A percentile compares a stretch with the other conserved stretches of the same genome.
Conservation (phyloP, 371 early-diverging fungal species). For the Rhizopus stolonifer region DNA sequence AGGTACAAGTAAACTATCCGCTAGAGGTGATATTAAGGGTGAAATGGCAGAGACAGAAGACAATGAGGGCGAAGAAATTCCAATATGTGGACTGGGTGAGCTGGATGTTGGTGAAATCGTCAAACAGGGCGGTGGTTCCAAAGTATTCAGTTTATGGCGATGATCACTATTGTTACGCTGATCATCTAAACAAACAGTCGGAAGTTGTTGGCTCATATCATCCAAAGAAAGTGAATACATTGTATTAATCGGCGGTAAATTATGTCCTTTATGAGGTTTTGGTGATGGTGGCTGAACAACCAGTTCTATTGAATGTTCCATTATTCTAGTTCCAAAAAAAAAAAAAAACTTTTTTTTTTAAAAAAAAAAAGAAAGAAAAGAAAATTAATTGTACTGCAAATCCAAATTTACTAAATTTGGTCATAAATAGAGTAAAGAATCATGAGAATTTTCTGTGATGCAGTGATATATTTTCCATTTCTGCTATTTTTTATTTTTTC, state of each 20-base stretch:
- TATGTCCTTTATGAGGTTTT: conserved; percentile 4
- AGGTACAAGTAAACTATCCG: conserved; percentile 10
- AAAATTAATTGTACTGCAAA: not conserved
- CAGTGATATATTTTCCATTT: conserved; percentile 8
- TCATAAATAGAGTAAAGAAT: conserved; percentile 4
- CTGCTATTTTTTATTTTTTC: conserved; percentile 1
- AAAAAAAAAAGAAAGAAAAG: conserved; percentile 5
- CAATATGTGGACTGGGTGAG: not conserved
- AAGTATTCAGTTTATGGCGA: conserved; percentile 5
- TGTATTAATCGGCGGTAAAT: conserved; percentile 18
- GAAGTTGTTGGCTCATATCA: not conserved
- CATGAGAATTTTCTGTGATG: not conserved
- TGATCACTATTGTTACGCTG: not conserved
- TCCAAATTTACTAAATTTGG: conserved; percentile 19
- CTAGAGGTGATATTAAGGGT: conserved; percentile 8
- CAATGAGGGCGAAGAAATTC: not conserved
- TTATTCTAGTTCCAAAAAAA: not conserved
- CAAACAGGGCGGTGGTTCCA: not conserved
- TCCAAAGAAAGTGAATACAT: conserved; percentile 7
- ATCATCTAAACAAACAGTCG: not conserved
- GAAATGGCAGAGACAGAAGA: not conserved
- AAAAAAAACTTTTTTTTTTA: too few species aligned
- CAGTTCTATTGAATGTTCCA: conserved; percentile 13
- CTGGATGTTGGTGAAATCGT: not conserved
- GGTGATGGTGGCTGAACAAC: conserved; percentile 23